These are phyloP conservation scores for Suhomyces pyralidae DNA, from an alignment of 805 yeast species.

Conservation along the genomic window DNA sequence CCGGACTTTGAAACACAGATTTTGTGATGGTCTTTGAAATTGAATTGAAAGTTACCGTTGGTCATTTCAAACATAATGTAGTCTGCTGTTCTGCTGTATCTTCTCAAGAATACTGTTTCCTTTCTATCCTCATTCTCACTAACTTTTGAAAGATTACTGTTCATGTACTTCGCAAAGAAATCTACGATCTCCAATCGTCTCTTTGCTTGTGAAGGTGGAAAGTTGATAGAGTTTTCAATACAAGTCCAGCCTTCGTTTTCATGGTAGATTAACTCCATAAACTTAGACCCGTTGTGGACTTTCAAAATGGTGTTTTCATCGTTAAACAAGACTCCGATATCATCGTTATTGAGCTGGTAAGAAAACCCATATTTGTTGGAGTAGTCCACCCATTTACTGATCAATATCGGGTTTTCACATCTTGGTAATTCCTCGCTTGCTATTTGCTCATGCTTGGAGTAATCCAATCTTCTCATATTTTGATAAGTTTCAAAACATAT, in stretches of 20 bases:
- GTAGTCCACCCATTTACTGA: conserved; percentile 97
- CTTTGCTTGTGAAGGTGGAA: conserved; percentile 48
- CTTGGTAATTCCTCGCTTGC: conserved; percentile 38
- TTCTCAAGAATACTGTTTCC: conserved; percentile 72
- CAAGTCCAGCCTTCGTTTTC: conserved; percentile 47
- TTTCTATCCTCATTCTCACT: conserved; percentile 61
- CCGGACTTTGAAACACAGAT: conserved; percentile 77
- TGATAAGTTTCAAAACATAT: conserved; percentile 35
- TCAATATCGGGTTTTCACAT: conserved; percentile 61
- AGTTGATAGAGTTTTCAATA: conserved; percentile 40
- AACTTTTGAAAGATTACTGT: conserved; percentile 78
- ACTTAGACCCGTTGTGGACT: conserved; percentile 58
- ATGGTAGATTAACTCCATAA: conserved; percentile 55
- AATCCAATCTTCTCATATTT: conserved; percentile 43
- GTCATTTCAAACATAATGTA: conserved; percentile 91
- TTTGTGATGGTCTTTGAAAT: conserved; percentile 93
- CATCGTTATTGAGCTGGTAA: conserved; percentile 85
- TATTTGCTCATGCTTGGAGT: conserved; percentile 30
- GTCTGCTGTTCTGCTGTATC: conserved; percentile 74
- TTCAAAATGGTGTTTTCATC: conserved; percentile 80
- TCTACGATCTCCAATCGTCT: conserved; percentile 83
- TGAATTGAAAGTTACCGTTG: conserved; percentile 89
- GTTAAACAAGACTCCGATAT: conserved; percentile 86
- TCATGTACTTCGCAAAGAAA: conserved; percentile 90
- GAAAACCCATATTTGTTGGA: conserved; percentile 94